Base-by-base conservation (phyloP, 2,329 filamentous ascomycete species). In the Lachnellula arida region DNA sequence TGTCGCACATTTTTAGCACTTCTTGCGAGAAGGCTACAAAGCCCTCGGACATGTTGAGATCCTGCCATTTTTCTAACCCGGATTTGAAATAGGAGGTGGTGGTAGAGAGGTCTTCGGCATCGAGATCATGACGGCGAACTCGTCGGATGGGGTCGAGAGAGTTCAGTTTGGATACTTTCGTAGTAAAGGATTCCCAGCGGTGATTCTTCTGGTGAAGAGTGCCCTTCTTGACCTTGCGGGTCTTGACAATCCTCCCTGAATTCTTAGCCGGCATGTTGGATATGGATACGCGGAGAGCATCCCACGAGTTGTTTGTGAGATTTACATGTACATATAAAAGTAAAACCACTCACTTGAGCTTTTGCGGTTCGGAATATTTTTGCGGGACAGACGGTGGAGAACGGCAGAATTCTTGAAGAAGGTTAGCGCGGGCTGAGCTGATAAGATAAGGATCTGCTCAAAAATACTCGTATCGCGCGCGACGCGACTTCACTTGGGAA, bases 101-200 rank as follows among this genome's bases (percentile, higher is more conserved):
- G 22, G 86, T 80, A 58, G 86, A 83, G 67, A 87, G 78, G 72
- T 92, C 87, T 76, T 89, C 86, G 68, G 87, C 84, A 60, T 92
- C 88, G 75, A 94, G 85, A 67, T 89, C 86, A 75, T 95, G 83
- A 71, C 88, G 87, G 73, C 91, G 89, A 66, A 95, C 88, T 74
- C 87, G 87, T 73, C 94, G 91, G 64, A 99, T 82, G 46, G 94
- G 94, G 68, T 99, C 93, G 75, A 99, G 81, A 34, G 84, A 84
- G 74, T 90, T 94, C 69, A 97, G 82, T 72, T 92, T 94, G 61
- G 89, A 84, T 71, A 97, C 89, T 72, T 95, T 94, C 69, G 87
- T 83, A 57, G 87, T 89, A 75, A 97, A 97, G 60, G 89, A 87
- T 75, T 97, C 88, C 83, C 91, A 97, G 70, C 89, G 82, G 74